Percentiles rank a stretch among this genome's conserved stretches.
These are phyloP conservation scores for Otatea glauca DNA, from an alignment of 176 grass and related monocot species.

Conservation along the genomic window DNA sequence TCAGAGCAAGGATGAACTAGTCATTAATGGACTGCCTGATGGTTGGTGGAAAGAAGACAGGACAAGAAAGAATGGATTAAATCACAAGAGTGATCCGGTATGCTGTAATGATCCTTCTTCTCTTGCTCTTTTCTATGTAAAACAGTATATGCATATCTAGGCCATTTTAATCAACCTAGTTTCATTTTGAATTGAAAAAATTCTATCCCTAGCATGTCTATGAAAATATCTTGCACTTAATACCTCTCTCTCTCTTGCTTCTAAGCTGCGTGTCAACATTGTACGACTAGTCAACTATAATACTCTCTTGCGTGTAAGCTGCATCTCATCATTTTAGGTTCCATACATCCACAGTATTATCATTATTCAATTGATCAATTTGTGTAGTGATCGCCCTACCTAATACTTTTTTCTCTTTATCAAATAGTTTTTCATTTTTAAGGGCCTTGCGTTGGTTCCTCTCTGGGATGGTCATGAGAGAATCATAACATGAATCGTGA, in stretches of 20 bases:
- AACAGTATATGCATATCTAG: slow-evolving; percentile 18
- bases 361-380: no score
- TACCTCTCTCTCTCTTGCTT: background rate
- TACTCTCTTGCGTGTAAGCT: background rate
- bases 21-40: slow-evolving; percentile 15
- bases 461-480: no score
- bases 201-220: slow-evolving; percentile 9
- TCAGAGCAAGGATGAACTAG: slow-evolving; percentile 25
- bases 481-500: no score
- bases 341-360: no score
- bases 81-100: slow-evolving; percentile 41
- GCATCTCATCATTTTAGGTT: background rate
- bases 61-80: slow-evolving; percentile 26
- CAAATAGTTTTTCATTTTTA: no score
- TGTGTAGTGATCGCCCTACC: no score
- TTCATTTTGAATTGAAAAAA: slow-evolving; percentile 17
- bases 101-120: background rate
- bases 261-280: background rate
- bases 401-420: no score
- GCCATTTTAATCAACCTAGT: slow-evolving; percentile 7
- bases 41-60: slow-evolving; percentile 42
- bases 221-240: slow-evolving; percentile 20
- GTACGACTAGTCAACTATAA: background rate
- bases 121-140: slow-evolving; percentile 4
- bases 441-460: no score